Base-by-base conservation (phyloP, 139 green algal species). In the Spirogloea muscicola region DNA sequence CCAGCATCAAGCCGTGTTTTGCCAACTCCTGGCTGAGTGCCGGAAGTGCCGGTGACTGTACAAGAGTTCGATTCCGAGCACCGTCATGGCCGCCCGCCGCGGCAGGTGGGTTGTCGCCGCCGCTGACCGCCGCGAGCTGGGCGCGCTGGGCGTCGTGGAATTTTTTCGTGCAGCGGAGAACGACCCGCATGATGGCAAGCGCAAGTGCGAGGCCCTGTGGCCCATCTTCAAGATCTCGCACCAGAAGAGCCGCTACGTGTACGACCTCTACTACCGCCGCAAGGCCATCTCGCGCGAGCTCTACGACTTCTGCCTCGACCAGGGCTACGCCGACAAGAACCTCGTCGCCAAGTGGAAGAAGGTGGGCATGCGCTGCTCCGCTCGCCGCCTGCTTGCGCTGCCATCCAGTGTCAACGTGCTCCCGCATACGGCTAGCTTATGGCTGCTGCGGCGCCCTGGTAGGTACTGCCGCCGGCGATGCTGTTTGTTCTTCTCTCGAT, bases 291-390 rank as follows among this genome's bases (percentile, higher is more conserved):
- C 74, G 10, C 52, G 42, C 2, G 76, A 83, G 44, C 58, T 83
- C 29, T 83, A 84, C 55, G 76, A 83, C 3, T 83, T 83, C 34
- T 83, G 76, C 59, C 42, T 83, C 1, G 51, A 76, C 7, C 59
- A 83, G 27, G 55, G 55, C 27, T 61, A 83, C 57, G 76, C 76
- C 1, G 76, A 83, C 27, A 21, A 9, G 1, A 29, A 6, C 10
- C 74, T 83, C 25, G 68, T 83, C 6, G 76, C 76, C 18, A 83
- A 83, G 29, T 83, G 76, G 76, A 83, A 83, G 49, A 83, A 83
- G 72, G 76, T 83, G 10, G 67, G 55, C 2, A n/a, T 31, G n/a
- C n/a, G n/a, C n/a, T n/a, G n/a, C n/a, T n/a, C n/a, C n/a, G n/a
- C n/a, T n/a, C n/a, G n/a, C 16, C 41, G 55, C n/a, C 55, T 5